These are phyloP conservation scores for Cyberlindnera suaveolens DNA, from an alignment of 805 yeast genomes.

Conservation along the genomic window DNA sequence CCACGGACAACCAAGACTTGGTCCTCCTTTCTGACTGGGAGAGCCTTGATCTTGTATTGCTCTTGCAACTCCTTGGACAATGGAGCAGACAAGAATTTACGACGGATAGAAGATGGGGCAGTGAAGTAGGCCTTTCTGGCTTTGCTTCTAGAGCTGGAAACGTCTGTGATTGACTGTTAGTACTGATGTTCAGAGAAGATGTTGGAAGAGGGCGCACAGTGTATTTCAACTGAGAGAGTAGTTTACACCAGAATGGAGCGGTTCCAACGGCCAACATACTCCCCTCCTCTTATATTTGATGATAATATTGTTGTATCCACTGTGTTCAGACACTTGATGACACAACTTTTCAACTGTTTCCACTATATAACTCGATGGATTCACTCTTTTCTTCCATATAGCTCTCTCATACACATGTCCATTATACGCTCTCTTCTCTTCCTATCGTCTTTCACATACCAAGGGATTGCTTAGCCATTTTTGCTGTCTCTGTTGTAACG, in stretches of 20 bases:
- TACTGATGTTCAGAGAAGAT: conserved; percentile 6
- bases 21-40: conserved; percentile 98
- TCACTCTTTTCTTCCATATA: too few relatives aligned
- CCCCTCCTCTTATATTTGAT: too few relatives aligned
- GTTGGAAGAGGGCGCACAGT: neutral
- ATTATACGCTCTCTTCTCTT: neutral
- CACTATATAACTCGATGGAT: too few relatives aligned
- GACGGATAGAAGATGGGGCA: conserved; percentile 94
- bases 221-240: neutral
- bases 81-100: conserved; percentile 95
- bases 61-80: conserved; percentile 97
- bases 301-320: too few relatives aligned
- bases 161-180: conserved; percentile 57
- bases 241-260: too few relatives aligned
- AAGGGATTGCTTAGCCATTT: conserved; percentile 45
- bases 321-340: too few relatives aligned
- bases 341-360: too few relatives aligned
- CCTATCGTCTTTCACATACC: conserved; percentile 30
- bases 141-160: conserved; percentile 98
- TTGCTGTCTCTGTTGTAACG: conserved; percentile 16
- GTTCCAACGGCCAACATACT: too few relatives aligned
- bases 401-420: neutral
- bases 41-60: conserved; percentile 91
- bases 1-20: conserved; percentile 96
- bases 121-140: conserved; percentile 99